Evolutionary conservation across 225 moss, liverwort and hornwort species (phyloP).

Genomic region (Antitrichia curtipendula): DNA sequence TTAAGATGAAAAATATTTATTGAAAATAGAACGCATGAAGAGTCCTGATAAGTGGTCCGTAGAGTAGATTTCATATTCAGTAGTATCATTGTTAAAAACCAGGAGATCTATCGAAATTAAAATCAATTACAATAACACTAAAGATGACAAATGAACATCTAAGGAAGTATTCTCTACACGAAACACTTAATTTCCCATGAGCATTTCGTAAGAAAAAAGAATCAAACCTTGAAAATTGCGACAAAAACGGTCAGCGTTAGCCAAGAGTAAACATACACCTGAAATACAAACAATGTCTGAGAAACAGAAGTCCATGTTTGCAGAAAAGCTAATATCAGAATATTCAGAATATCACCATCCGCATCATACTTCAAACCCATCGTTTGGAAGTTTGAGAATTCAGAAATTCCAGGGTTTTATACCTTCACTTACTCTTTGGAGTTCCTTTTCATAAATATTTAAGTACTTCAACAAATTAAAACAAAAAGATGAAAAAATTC

Average conservation of each 20-base stretch:
- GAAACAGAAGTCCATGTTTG: not conserved
- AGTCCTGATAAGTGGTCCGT: not conserved
- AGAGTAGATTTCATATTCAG: not conserved
- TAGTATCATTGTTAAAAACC: not conserved
- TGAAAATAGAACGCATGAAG: not conserved
- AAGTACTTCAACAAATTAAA: not conserved
- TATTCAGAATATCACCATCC: not conserved
- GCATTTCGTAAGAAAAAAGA: not conserved
- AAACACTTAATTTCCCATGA: not conserved
- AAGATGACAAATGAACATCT: not conserved
- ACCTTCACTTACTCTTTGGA: not conserved
- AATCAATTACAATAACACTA: not conserved
- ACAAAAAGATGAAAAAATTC: not conserved
- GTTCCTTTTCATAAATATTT: not conserved
- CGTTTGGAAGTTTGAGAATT: not conserved
- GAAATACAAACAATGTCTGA: not conserved
- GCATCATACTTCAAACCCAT: not conserved
- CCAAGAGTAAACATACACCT: conserved; percentile 99
- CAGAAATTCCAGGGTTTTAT: not conserved
- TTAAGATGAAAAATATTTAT: not conserved
- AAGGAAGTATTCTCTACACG: not conserved
- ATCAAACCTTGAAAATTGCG: conserved; percentile 67
- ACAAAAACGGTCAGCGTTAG: conserved; percentile 36
- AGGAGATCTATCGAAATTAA: not conserved
- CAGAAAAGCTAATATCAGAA: not conserved